Evolutionary conservation across 2,329 filamentous ascomycete species (phyloP).

Genomic region (Fusarium buxicola): DNA sequence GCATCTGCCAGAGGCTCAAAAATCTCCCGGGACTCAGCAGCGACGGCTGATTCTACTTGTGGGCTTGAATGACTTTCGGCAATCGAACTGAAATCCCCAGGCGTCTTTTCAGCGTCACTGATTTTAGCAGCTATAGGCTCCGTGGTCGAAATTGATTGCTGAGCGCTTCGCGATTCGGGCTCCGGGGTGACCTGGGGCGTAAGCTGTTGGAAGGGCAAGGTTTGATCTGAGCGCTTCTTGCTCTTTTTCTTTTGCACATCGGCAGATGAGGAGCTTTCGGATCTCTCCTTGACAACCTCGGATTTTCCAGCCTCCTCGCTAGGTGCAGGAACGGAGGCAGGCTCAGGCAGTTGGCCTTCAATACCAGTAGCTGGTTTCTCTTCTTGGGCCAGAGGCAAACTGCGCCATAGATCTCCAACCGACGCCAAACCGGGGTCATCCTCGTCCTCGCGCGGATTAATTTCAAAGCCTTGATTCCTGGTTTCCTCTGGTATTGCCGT

Average conservation of each 20-base stretch:
- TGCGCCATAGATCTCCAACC: not conserved
- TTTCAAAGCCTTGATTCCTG: not conserved
- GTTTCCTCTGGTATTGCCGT: not conserved
- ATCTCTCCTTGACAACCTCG: not conserved
- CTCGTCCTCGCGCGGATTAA: not conserved
- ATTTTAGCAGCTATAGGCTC: slow-evolving; percentile 2
- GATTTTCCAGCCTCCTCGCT: not conserved
- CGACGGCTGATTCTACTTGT: not conserved
- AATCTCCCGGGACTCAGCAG: not conserved
- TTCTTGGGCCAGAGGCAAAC: not conserved
- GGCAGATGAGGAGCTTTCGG: slow-evolving; percentile 16
- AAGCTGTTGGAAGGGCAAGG: slow-evolving; percentile 6
- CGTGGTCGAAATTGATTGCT: slow-evolving; percentile 3
- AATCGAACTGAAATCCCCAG: not conserved
- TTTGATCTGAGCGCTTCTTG: slow-evolving; percentile 13
- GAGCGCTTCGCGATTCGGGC: slow-evolving; percentile 2
- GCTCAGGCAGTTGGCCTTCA: not conserved
- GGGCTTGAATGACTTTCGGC: not conserved
- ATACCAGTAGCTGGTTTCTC: not conserved
- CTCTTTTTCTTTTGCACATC: slow-evolving; percentile 49
- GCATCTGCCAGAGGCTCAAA: not conserved
- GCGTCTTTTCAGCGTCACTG: slow-evolving; percentile 1
- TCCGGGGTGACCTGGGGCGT: slow-evolving; percentile 15
- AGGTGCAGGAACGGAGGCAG: not conserved
- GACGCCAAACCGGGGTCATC: not conserved